Evolutionary conservation across 495 filamentous ascomycete species (phyloP).

Genomic region (Trichoderma virens): DNA sequence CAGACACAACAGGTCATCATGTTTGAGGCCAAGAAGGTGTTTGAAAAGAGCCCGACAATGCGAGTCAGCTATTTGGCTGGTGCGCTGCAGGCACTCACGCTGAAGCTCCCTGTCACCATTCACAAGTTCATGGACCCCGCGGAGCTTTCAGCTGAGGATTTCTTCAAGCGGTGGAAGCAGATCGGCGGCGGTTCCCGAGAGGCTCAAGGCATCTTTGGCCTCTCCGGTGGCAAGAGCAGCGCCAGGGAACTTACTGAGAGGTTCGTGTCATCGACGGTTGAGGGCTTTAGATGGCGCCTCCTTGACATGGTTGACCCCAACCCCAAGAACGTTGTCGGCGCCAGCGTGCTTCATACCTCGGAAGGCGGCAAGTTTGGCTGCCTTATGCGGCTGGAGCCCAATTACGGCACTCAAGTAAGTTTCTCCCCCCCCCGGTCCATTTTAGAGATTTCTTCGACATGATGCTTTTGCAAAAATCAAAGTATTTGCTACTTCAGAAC

Average conservation of each 20-base stretch:
- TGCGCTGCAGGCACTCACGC: constrained; percentile 83
- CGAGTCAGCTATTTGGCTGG: constrained; percentile 91
- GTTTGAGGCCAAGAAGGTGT: constrained; percentile 77
- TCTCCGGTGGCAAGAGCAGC: constrained; percentile 42
- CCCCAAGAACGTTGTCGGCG: constrained; percentile 26
- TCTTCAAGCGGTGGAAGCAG: constrained; percentile 98
- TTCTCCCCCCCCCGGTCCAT: no score
- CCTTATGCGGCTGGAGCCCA: constrained; percentile 88
- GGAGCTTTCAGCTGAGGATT: constrained; percentile 75
- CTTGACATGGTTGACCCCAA: constrained; percentile 18
- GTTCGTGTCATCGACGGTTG: constrained; percentile 61
- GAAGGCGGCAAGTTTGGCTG: constrained; percentile 88
- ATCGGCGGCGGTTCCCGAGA: constrained; percentile 86
- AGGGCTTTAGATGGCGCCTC: constrained; percentile 71
- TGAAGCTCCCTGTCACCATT: constrained; percentile 79
- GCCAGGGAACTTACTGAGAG: constrained; percentile 43
- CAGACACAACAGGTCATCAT: constrained; percentile 93
- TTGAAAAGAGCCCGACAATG: constrained; percentile 80
- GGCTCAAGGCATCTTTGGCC: constrained; percentile 74
- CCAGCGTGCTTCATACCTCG: constrained; percentile 42
- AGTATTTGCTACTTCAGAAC: constrained; percentile 9
- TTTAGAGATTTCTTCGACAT: neutral
- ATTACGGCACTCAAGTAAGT: constrained; percentile 75
- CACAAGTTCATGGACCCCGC: constrained; percentile 97
- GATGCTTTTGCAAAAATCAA: constrained; percentile 1